Base-by-base conservation (phyloP, 768 basidiomycete genomes). In the Saitozyma sp. region DNA sequence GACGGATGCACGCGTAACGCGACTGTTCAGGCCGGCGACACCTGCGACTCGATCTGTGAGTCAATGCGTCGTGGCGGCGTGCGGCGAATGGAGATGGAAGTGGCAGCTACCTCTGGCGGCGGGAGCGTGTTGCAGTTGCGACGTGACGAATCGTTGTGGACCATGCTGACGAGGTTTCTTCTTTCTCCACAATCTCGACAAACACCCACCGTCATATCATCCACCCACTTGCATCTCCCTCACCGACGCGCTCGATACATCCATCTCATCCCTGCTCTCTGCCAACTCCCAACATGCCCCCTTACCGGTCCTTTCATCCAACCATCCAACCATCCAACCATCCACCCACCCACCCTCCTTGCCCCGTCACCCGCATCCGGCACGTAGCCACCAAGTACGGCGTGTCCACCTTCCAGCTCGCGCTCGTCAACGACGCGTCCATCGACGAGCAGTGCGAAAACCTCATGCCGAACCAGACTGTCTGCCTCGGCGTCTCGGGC, bases 371-470 rank as follows among this genome's bases (percentile, higher is more conserved):
- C 29, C 29, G 29, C 29, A 2, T 29, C 29, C 29, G 2, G 29
- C 29, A 29, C 29, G 17, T 61, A 79, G 75, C 76, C 59, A 59
- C 57, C 49, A 61, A 68, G 54, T 76, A 72, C 66, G 54, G 57
- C 7, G 81, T 80, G 52, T 67, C 54, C 58, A 91, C 89, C 11
- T 91, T 86, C 81, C 90, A 91, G 78, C 85, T 91, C 56, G 86
- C 87, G 3, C 82, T 83, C 49, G 80, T 86, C 64, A 90, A 91
- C 81, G 59, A 80, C 0, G 78, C 65, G 54, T 65, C 68, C 54
- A 84, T 90, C 75, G 79, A 89, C 68, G 39, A 75, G 1, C 51
- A 53, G 16, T 91, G 90, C 81, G 67, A 77, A 66, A 89, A 91
- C 79, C 84, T 91, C 58, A 42, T 64, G 7, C 80, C 84, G 5